Percentiles rank a stretch among this genome's conserved stretches.
These are phyloP conservation scores for Aureobasidium sp. DNA, from an alignment of 2,329 filamentous ascomycete species.

Conservation along the genomic window DNA sequence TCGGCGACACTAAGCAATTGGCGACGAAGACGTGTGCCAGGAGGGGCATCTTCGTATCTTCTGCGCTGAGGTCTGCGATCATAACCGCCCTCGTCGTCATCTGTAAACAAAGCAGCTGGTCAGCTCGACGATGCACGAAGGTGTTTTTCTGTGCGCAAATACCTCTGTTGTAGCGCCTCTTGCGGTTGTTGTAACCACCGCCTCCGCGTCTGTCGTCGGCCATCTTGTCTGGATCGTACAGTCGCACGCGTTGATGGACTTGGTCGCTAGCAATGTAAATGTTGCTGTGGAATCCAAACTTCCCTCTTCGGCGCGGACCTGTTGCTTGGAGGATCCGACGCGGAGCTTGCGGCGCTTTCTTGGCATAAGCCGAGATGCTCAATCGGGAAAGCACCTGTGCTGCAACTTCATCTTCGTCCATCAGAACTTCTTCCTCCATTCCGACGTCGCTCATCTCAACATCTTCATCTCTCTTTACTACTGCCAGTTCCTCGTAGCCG, in stretches of 20 bases:
- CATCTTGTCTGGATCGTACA: constrained; percentile 20
- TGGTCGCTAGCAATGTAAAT: background rate
- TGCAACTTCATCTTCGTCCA: background rate
- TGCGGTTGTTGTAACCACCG: constrained; percentile 57
- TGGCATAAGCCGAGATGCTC: background rate
- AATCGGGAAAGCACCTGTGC: background rate
- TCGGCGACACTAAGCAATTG: constrained; percentile 76
- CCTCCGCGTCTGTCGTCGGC: constrained; percentile 25
- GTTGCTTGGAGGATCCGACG: background rate
- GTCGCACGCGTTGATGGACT: constrained; percentile 1
- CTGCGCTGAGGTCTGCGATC: constrained; percentile 67
- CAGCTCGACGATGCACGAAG: background rate
- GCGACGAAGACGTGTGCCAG: constrained; percentile 62
- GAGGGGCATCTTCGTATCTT: constrained; percentile 61
- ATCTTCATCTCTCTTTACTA: background rate
- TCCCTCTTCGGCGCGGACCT: background rate
- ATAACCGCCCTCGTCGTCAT: constrained; percentile 70
- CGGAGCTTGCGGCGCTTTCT: background rate
- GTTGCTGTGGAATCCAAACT: background rate
- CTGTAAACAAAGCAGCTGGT: constrained; percentile 32
- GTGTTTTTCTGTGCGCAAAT: constrained; percentile 21
- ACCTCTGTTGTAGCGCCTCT: constrained; percentile 71
- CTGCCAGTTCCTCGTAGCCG: background rate
- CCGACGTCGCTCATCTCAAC: constrained; percentile 5
- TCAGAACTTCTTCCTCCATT: background rate